Percentiles rank a stretch among this genome's conserved stretches.
phyloP scores from a whole-genome alignment of 2,329 filamentous ascomycete genomes.

The Cordyceps sp. region DNA sequence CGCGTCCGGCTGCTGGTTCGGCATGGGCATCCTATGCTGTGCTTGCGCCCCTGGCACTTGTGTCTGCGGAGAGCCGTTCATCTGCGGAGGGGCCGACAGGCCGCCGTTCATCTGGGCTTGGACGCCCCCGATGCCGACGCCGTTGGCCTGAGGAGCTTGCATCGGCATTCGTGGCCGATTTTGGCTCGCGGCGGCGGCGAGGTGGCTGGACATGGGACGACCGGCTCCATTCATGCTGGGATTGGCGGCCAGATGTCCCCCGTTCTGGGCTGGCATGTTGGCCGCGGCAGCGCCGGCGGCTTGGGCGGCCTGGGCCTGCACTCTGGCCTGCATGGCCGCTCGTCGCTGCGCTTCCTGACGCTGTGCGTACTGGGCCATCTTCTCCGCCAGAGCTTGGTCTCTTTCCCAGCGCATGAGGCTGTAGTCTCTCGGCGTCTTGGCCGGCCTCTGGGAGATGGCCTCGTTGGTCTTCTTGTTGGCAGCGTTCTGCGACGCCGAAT shows the following conservation, averaged over 20 bases:
- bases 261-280: conserved; percentile 13
- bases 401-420: conserved; percentile 78
- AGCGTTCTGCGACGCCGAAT: conserved; percentile 60
- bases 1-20: conserved; percentile 27
- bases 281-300: conserved; percentile 24
- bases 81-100: conserved; percentile 36
- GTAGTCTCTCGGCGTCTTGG: conserved; percentile 77
- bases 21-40: conserved; percentile 42
- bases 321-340: conserved; percentile 29
- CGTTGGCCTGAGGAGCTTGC: conserved; percentile 32
- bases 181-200: conserved; percentile 25
- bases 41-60: conserved; percentile 45
- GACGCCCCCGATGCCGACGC: conserved; percentile 28
- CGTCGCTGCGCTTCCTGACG: conserved; percentile 44
- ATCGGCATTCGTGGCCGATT: conserved; percentile 34
- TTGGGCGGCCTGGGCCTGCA: conserved; percentile 27
- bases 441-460: conserved; percentile 28
- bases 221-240: conserved; percentile 12
- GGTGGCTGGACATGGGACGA: conserved; percentile 26
- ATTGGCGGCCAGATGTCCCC: conserved; percentile 11
- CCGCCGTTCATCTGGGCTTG: conserved; percentile 32
- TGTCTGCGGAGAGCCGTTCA: conserved; percentile 51
- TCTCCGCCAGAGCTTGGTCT: conserved; percentile 51
- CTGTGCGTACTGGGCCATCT: conserved; percentile 35
- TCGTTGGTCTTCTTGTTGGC: conserved; percentile 73